phyloP scores from a whole-genome alignment of 1,284 basidiomycete genomes.

The Trichosporon faecale region DNA sequence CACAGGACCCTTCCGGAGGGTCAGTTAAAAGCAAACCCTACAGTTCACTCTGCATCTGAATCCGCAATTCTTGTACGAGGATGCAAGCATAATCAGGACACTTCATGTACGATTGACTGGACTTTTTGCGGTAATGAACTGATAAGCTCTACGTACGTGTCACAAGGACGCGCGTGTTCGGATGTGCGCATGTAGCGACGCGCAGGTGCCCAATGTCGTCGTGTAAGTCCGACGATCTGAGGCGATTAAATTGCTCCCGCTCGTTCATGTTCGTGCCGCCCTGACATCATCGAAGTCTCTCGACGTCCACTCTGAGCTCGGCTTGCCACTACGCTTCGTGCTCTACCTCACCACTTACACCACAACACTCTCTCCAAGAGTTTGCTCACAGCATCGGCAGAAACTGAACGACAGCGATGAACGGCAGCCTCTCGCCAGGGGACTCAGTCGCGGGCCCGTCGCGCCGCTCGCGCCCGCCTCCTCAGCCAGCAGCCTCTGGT shows the following conservation, averaged over 20 bases:
- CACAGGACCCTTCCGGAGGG: background rate
- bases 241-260: background rate
- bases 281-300: conserved; percentile 4
- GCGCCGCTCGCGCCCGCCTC: background rate
- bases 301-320: background rate
- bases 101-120: background rate
- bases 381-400: too few species aligned
- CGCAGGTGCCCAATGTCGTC: background rate
- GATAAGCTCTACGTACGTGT: background rate
- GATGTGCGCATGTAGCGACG: background rate
- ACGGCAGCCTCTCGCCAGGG: background rate
- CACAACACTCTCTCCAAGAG: too few species aligned
- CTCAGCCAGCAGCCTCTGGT: background rate
- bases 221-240: background rate
- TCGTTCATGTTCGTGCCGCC: background rate
- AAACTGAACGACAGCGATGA: background rate
- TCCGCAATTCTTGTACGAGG: background rate
- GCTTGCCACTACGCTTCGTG: too few species aligned
- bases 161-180: background rate
- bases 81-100: conserved; percentile 4
- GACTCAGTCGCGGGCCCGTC: background rate
- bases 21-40: conserved; percentile 1
- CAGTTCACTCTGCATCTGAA: conserved; percentile 8
- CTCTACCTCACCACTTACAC: too few species aligned
- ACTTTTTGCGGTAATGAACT: background rate